Evolutionary conservation across 2,329 filamentous ascomycete species (phyloP).

Genomic region (Nemania bipapillata): DNA sequence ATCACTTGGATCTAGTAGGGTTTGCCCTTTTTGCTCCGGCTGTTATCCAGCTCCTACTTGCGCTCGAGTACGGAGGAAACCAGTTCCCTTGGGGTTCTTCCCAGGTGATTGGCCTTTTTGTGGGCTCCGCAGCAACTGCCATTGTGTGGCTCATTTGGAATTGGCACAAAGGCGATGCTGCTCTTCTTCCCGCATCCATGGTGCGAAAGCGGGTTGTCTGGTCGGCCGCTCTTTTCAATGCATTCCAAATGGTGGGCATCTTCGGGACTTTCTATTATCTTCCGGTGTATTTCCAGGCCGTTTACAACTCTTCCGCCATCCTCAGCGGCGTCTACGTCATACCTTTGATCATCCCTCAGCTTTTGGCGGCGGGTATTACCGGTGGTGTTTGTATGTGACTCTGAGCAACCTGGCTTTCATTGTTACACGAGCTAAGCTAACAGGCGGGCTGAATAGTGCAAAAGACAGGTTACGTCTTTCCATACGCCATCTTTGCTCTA

Average conservation of each 20-base stretch:
- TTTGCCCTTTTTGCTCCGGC: slow-evolving; percentile 46
- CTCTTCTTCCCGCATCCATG: slow-evolving; percentile 38
- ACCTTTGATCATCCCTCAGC: slow-evolving; percentile 40
- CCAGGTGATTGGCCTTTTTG: slow-evolving; percentile 43
- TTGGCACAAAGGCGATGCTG: slow-evolving; percentile 38
- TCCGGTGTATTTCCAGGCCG: slow-evolving; percentile 50
- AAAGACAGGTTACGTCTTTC: slow-evolving; percentile 28
- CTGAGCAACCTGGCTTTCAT: not conserved
- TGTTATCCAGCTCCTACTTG: slow-evolving; percentile 50
- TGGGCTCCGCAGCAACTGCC: slow-evolving; percentile 33
- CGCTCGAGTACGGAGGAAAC: slow-evolving; percentile 50
- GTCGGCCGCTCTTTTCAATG: slow-evolving; percentile 33
- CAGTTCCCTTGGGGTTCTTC: slow-evolving; percentile 47
- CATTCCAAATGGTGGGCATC: slow-evolving; percentile 39
- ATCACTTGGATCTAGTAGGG: slow-evolving; percentile 37
- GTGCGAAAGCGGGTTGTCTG: slow-evolving; percentile 34
- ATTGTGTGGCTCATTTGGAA: slow-evolving; percentile 44
- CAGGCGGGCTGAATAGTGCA: slow-evolving; percentile 14
- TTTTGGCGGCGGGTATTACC: slow-evolving; percentile 26
- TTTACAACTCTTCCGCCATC: slow-evolving; percentile 39
- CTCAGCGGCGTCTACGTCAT: slow-evolving; percentile 45
- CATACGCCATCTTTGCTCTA: slow-evolving; percentile 11
- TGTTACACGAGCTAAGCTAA: not conserved
- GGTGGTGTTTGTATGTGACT: not conserved
- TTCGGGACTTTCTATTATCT: slow-evolving; percentile 41